A percentile compares a stretch with the other conserved stretches of the same genome.
phyloP scores from a whole-genome alignment of 192 early-diverging fungal genomes.

The Phlyctochytrium planicorne region DNA sequence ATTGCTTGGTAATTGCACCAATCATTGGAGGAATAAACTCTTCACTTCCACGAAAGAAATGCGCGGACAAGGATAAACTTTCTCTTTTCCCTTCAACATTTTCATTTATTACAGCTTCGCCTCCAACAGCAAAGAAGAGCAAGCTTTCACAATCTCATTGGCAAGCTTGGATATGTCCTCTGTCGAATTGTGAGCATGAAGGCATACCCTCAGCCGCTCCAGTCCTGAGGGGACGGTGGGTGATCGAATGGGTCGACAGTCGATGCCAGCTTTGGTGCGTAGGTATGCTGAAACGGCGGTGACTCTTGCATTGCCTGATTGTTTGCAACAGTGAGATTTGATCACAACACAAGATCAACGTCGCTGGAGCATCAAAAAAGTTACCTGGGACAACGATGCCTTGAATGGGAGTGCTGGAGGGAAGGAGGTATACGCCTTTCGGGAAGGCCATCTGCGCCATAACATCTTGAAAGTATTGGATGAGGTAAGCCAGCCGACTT shows the following conservation, averaged over 20 bases:
- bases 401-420: slow-evolving; percentile 73
- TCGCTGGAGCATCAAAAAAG: slow-evolving; percentile 14
- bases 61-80: too few species aligned
- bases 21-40: too few species aligned
- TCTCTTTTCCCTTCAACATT: too few species aligned
- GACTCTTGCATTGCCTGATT: slow-evolving; percentile 54
- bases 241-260: slow-evolving; percentile 74
- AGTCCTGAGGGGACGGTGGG: slow-evolving; percentile 77
- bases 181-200: slow-evolving; percentile 73
- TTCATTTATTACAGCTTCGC: too few species aligned
- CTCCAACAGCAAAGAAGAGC: too few species aligned
- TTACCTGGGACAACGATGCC: slow-evolving; percentile 72
- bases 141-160: slow-evolving; percentile 20
- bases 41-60: too few species aligned
- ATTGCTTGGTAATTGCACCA: too few species aligned
- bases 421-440: slow-evolving; percentile 43
- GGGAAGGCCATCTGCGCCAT: slow-evolving; percentile 2
- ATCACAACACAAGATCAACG: not conserved
- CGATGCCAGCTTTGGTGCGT: slow-evolving; percentile 48
- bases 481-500: slow-evolving; percentile 40
- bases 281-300: slow-evolving; percentile 40
- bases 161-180: slow-evolving; percentile 53
- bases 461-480: slow-evolving; percentile 46
- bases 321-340: too few species aligned
- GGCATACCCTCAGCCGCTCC: slow-evolving; percentile 81